Evolutionary conservation across 345 rosid species (phyloP).

Genomic region (Populus nigra): DNA sequence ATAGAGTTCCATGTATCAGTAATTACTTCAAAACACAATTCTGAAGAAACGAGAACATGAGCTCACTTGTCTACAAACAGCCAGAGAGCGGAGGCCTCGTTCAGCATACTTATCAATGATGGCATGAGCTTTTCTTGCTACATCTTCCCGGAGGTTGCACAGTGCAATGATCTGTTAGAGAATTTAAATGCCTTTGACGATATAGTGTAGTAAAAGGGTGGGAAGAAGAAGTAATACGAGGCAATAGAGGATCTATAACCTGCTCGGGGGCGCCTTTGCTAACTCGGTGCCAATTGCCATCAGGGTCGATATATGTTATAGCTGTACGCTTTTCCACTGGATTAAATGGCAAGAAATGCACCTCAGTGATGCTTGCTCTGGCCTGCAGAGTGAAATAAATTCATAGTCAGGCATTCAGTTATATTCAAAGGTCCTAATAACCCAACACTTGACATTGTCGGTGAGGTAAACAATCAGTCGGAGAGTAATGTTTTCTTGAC

Average conservation of each 20-base stretch:
- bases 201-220: not conserved
- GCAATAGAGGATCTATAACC: constrained; percentile 26
- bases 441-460: not conserved
- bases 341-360: constrained; percentile 81
- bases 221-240: not conserved
- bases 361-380: constrained; percentile 67
- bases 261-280: constrained; percentile 92
- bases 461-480: not conserved
- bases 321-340: constrained; percentile 91
- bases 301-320: constrained; percentile 63
- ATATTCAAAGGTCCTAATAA: not conserved
- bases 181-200: not conserved
- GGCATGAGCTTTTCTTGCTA: constrained; percentile 61
- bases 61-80: constrained; percentile 65
- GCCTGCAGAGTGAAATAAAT: constrained; percentile 37
- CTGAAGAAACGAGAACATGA: not conserved
- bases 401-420: not conserved
- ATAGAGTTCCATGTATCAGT: too few species aligned
- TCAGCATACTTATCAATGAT: constrained; percentile 87
- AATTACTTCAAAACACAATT: not conserved
- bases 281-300: constrained; percentile 69
- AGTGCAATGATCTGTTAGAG: constrained; percentile 57
- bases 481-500: not conserved
- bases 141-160: constrained; percentile 62
- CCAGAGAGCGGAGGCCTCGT: constrained; percentile 78